These are phyloP conservation scores for Vaccinium corymbosum DNA, from an alignment of 148 eudicot genomes.

Conservation along the genomic window DNA sequence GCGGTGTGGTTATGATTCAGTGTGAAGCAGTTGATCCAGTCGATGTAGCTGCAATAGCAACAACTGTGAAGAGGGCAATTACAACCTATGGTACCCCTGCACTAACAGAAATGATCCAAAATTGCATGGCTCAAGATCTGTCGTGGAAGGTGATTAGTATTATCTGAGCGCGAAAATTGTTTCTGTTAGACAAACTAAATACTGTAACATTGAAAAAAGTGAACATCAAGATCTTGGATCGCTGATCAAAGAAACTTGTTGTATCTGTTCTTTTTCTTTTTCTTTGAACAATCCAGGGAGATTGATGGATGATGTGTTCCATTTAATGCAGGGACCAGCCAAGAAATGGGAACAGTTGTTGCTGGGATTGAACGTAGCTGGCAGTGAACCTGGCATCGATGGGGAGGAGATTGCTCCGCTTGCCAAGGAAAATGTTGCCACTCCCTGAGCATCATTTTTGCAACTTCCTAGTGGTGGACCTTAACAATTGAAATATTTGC, in stretches of 20 bases:
- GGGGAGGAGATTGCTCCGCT: slow-evolving; percentile 84
- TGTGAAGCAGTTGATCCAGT: slow-evolving; percentile 72
- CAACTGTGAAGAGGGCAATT: slow-evolving; percentile 61
- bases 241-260: too few relatives aligned
- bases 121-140: slow-evolving; percentile 88
- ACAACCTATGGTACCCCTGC: slow-evolving; percentile 55
- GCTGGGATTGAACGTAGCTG: slow-evolving; percentile 55
- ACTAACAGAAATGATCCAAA: slow-evolving; percentile 62
- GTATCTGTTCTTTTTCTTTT: background rate
- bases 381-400: slow-evolving; percentile 68
- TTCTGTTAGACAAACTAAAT: background rate
- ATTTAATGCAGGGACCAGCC: slow-evolving; percentile 65
- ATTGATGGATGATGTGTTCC: background rate
- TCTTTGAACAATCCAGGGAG: background rate
- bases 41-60: slow-evolving; percentile 66
- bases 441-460: slow-evolving; percentile 31
- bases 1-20: slow-evolving; percentile 29
- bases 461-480: background rate
- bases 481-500: background rate
- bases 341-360: slow-evolving; percentile 73
- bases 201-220: background rate
- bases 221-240: background rate
- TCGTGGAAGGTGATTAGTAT: slow-evolving; percentile 79
- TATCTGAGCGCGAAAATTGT: background rate
- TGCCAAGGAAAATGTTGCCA: slow-evolving; percentile 71